These are phyloP conservation scores for Tubosaeta sp. DNA, from an alignment of 768 basidiomycete species.

Conservation along the genomic window DNA sequence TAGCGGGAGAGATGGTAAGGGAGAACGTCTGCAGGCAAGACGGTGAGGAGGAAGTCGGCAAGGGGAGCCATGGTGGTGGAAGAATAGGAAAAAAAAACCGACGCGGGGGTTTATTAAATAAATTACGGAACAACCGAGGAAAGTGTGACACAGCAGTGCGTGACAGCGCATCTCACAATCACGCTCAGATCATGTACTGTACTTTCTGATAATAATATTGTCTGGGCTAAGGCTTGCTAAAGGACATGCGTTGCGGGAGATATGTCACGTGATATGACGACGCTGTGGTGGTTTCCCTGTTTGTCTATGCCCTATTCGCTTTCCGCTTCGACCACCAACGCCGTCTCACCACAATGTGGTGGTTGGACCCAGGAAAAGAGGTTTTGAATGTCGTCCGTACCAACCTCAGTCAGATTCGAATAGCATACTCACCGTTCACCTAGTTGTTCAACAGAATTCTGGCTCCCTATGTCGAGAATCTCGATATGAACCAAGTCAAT, in stretches of 20 bases:
- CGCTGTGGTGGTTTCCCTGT: slow-evolving; percentile 6
- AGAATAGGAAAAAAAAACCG: slow-evolving; percentile 19
- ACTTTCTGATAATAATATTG: no score
- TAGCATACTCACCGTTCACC: background rate
- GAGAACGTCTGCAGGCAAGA: slow-evolving; percentile 46
- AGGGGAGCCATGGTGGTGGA: slow-evolving; percentile 58
- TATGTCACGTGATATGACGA: slow-evolving; percentile 29
- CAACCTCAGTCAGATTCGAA: background rate
- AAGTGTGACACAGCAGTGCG: slow-evolving; percentile 27
- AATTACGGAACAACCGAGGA: slow-evolving; percentile 27
- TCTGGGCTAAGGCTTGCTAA: background rate
- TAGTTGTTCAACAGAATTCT: slow-evolving; percentile 87
- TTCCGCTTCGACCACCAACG: slow-evolving; percentile 5
- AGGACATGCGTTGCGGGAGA: background rate
- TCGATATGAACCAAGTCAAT: slow-evolving; percentile 93
- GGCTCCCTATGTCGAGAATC: slow-evolving; percentile 92
- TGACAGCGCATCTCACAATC: background rate
- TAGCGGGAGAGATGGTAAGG: slow-evolving; percentile 40
- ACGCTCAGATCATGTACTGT: no score
- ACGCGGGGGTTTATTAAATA: slow-evolving; percentile 7
- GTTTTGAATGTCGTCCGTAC: slow-evolving; percentile 64
- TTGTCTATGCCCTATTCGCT: slow-evolving; percentile 31
- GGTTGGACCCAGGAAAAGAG: slow-evolving; percentile 84
- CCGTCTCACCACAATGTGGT: slow-evolving; percentile 59
- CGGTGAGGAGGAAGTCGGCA: slow-evolving; percentile 64